Percentiles rank a stretch among this genome's conserved stretches.
These are phyloP conservation scores for Trichoderma brevicompactum DNA, from an alignment of 2,329 filamentous ascomycete genomes.

Conservation along the genomic window DNA sequence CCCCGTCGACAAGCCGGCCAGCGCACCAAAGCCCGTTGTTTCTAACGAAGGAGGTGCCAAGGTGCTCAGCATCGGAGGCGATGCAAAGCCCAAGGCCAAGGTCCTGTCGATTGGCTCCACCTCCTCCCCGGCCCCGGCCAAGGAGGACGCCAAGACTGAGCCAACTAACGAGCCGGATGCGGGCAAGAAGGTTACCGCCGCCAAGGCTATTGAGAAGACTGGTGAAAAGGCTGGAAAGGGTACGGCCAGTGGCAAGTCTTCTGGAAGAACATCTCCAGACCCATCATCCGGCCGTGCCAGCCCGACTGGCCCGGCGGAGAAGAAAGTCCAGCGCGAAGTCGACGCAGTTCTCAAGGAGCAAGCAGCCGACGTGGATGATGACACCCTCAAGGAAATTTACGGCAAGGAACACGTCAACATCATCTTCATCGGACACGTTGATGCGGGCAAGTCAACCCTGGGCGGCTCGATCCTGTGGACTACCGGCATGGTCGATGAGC, in stretches of 20 bases:
- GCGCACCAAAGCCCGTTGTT: constrained; percentile 54
- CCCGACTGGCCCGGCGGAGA: constrained; percentile 63
- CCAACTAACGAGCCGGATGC: constrained; percentile 62
- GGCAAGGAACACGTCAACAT: constrained; percentile 94
- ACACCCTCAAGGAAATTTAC: constrained; percentile 89
- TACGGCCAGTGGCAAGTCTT: constrained; percentile 48
- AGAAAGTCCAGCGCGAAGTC: constrained; percentile 65
- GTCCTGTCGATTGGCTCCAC: constrained; percentile 49
- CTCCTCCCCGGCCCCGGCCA: constrained; percentile 36
- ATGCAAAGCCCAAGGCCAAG: constrained; percentile 57
- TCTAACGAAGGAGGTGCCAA: constrained; percentile 64
- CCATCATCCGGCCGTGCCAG: constrained; percentile 85
- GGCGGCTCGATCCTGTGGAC: constrained; percentile 91
- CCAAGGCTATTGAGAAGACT: constrained; percentile 91
- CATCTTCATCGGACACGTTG: constrained; percentile 97
- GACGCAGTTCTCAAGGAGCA: constrained; percentile 86
- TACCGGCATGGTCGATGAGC: constrained; percentile 98
- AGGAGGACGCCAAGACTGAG: constrained; percentile 55
- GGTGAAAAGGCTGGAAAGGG: constrained; percentile 62
- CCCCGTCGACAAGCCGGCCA: constrained; percentile 44
- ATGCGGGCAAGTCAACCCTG: constrained; percentile 96
- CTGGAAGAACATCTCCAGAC: constrained; percentile 78
- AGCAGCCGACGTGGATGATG: constrained; percentile 69
- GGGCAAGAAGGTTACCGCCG: constrained; percentile 81
- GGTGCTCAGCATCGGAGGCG: constrained; percentile 70